Evolutionary conservation across 768 basidiomycete species (phyloP).

Genomic region (Solioccasus polychromus): DNA sequence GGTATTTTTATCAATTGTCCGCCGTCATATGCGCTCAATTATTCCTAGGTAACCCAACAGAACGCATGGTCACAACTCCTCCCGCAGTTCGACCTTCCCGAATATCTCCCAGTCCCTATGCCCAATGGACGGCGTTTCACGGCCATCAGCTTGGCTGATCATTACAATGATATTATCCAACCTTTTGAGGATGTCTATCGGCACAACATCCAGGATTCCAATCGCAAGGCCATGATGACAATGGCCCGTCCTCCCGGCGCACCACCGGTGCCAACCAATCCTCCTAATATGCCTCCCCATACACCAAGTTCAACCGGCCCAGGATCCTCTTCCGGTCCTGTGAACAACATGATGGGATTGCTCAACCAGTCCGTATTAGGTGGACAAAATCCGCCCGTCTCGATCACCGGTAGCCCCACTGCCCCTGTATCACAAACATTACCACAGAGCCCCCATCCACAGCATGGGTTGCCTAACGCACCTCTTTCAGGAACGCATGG

Average conservation of each 20-base stretch:
- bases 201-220: conserved; percentile 58
- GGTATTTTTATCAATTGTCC: conserved; percentile 41
- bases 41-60: conserved; percentile 46
- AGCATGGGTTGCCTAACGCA: conserved; percentile 20
- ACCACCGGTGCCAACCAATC: conserved; percentile 12
- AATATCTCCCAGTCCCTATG: conserved; percentile 47
- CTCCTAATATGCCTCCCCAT: conserved; percentile 17
- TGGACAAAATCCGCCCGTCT: conserved; percentile 16
- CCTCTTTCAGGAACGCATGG: conserved; percentile 24
- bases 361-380: conserved; percentile 24
- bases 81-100: conserved; percentile 59
- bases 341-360: conserved; percentile 23
- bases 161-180: conserved; percentile 59
- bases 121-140: conserved; percentile 47
- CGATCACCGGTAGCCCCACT: conserved; percentile 25
- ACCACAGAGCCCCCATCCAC: conserved; percentile 31
- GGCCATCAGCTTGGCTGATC: conserved; percentile 49
- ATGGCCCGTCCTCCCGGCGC: conserved; percentile 33
- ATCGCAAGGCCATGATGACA: conserved; percentile 49
- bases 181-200: conserved; percentile 75
- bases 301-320: conserved; percentile 8
- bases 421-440: conserved; percentile 23
- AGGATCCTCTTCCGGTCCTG: conserved; percentile 15
- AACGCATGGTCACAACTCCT: conserved; percentile 57
- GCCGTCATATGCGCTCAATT: conserved; percentile 1